Evolutionary conservation across 1,139 yeast genomes (phyloP), one percentile per base, ranked within the genome.

Genomic region (Magnusiomyces suaveolens): DNA sequence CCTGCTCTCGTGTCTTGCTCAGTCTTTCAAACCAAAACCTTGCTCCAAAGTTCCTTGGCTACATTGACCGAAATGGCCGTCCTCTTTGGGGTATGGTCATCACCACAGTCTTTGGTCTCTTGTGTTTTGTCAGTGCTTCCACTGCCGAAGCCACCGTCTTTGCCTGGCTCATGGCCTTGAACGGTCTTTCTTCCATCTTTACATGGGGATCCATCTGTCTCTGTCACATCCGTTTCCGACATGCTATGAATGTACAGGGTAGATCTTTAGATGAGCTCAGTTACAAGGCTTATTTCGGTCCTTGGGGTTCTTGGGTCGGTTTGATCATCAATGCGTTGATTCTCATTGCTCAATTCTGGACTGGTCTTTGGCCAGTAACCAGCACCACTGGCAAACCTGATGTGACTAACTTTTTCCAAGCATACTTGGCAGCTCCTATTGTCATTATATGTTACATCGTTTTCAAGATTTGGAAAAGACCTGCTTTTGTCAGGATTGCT

Each of bases 181-280:
- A 95, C 18, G 94, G 95, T 57, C 79, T 87, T 60, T 84, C 94
- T 48, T 83, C 95, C 1, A 75, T 88, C 56, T 87, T 87, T 69
- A 85, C 94, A 4, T 87, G 95, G 95, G 81, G 81, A 44, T 81
- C 90, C 21, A 85, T 88, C 63, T 81, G 84, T 66, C 66, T 84
- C 55, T 82, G 88, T 62, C 95, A 83, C 62, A 74, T 88, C 57
- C 78, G 95, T 68, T 87, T 87, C 72, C 82, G 96, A 73, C 69
- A 75, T 53, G 96, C 95, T 1, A 75, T 88, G 73, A 69, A 70
- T 44, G 77, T 65, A 12, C 85, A 84, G 70, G 87, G 87, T 55
- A 79, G 85, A 69, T 72, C 76, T 32, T 70, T 80, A 18, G 77
- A 75, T 52, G 96, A 87, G 67, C 74, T 88, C 56, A 81, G 88